Base-by-base conservation (phyloP, 495 filamentous ascomycete species). In the Daldinia vernicosa region DNA sequence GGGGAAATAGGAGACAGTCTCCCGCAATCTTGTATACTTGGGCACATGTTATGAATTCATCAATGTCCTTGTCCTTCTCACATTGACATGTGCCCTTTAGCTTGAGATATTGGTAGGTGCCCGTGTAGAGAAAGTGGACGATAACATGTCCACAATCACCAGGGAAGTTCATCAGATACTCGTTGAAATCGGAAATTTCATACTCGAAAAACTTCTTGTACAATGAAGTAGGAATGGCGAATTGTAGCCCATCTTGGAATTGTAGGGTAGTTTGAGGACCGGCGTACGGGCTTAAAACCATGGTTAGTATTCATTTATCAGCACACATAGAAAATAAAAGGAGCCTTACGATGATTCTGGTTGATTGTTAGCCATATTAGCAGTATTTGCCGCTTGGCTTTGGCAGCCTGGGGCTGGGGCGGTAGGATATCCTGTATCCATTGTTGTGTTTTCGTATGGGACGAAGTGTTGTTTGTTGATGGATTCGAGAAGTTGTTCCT, bases 91-190 rank as follows among this genome's bases (percentile, higher is more conserved):
- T 32, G 59, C 63, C 59, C 22, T 43, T 54, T 11, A 54, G 67
- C 26, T 67, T 54, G 2, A 74, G 63, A 32, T 53, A 63, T 15
- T 70, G 53, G 47, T 74, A 74, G 0, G 24, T 61, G 9, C 65
- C 61, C 0, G 69, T 72, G 51, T 74, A 77, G n/a, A 81, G 56
- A 30, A 73, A 77, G 11, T 77, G 52, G 6, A 78, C 68, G 19
- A 81, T 15, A 14, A 77, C 73, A 27, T 81, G 78, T 33, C 75
- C 74, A n/a, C 54, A 66, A 14, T 52, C 53, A 27, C 26, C 9
- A 6, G 78, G 66, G 8, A 76, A 59, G 8, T 61, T 4, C 1
- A 6, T 0, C 17, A 57, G 60, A 12, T 27, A 51, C 11, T 27
- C 14, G 32, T 51, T 45, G 2, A 78, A 61, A n/a, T 56, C 61